A percentile compares a stretch with the other conserved stretches of the same genome.
Evolutionary conservation across 164 flowering plant genomes (phyloP).

Genomic region (Tinospora cordifolia): DNA sequence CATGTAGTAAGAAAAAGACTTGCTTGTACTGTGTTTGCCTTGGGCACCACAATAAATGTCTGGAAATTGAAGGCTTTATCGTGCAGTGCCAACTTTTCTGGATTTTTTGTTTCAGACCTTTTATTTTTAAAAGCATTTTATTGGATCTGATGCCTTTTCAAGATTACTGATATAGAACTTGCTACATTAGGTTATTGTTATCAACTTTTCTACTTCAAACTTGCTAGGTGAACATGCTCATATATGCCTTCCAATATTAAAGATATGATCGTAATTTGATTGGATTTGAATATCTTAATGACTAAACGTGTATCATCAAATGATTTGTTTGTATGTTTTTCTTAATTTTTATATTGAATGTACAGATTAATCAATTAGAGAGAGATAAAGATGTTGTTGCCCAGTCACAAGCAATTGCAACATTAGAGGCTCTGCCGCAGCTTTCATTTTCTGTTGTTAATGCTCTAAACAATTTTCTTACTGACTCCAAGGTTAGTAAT

Average conservation of each 20-base stretch:
- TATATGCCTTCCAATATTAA: not conserved
- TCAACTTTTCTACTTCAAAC: too few species aligned
- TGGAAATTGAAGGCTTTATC: too few species aligned
- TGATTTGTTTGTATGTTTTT: not conserved
- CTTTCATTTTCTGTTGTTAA: constrained; percentile 64
- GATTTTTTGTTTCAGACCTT: too few species aligned
- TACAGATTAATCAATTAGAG: constrained; percentile 87
- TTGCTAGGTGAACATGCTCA: not conserved
- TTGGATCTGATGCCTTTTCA: too few species aligned
- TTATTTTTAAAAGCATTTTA: too few species aligned
- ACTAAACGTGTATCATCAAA: not conserved
- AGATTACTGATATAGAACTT: too few species aligned
- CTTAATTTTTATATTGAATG: not conserved
- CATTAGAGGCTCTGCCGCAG: constrained; percentile 58
- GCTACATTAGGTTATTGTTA: too few species aligned
- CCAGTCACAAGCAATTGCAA: constrained; percentile 81
- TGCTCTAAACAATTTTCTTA: constrained; percentile 72
- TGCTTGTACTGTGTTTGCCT: too few species aligned
- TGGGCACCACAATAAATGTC: too few species aligned
- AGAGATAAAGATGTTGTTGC: constrained; percentile 96
- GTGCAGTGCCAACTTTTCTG: too few species aligned
- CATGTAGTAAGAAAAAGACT: too few species aligned
- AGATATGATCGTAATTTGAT: not conserved
- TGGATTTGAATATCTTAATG: not conserved
- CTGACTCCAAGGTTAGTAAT: constrained; percentile 65